Evolutionary conservation across 2,329 filamentous ascomycete species (phyloP), one percentile per base, ranked within the genome.

Genomic region (Diaporthe amygdali): DNA sequence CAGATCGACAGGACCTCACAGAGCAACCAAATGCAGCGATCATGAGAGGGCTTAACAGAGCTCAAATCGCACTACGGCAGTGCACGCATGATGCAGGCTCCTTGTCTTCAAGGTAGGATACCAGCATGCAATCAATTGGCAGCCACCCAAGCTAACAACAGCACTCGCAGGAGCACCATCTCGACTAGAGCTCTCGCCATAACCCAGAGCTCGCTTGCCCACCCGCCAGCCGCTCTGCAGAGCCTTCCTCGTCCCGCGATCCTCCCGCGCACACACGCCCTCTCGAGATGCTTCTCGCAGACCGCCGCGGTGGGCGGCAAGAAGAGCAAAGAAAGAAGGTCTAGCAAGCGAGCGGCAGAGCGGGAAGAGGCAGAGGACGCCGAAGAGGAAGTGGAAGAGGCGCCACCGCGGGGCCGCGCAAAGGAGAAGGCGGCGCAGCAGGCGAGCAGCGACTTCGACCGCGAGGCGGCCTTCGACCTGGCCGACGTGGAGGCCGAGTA

Each of bases 391-490:
- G 70, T 44, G 22, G 52, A 22, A 10, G 49, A 68, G 27, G 47
- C 70, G n/a, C 64, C 64, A 14, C 56, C 64, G 7, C 39, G 55
- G 68, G 69, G 68, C 39, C 63, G 71, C 17, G 41, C 66, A 25
- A 72, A 71, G 69, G 56, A 71, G 27, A 64, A 69, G 66, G 70
- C 71, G 9, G 71, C 71, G 7, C 51, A 59, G 34, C 54, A 54
- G 8, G 61, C 61, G 22, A 20, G 54, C 2, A 25, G 32, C 20
- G 68, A 37, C 63, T 73, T 72, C 37, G 70, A 73, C 54, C 76
- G 76, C 30, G 76, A 78, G 12, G 76, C 78, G 2, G 77, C 75
- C 2, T 72, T 83, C 49, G 74, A 79, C 46, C 74, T 84, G 15
- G 73, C 76, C 9, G 77, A 81, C 51, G 74, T 83, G 6, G 75